Evolutionary conservation across 1,284 basidiomycete species (phyloP), one percentile per base, ranked within the genome.

Genomic region (Heterobasidion parviporum): DNA sequence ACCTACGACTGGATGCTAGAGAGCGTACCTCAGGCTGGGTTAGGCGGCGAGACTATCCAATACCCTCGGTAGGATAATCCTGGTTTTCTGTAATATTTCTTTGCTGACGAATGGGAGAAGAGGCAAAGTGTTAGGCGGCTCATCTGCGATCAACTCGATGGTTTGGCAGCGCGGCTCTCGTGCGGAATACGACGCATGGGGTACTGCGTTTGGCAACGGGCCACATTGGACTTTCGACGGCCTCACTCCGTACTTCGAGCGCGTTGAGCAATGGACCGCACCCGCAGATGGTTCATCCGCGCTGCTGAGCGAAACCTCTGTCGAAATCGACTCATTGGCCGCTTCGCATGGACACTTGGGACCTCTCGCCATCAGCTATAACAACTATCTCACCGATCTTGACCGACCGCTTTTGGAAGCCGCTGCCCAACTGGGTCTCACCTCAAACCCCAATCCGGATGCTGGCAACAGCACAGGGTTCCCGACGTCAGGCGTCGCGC

Each of bases 111-210:
- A 7, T 20, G 32, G 16, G 10, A 16, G 6, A 6, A 59, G 58
- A 35, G 58, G 58, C 12, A 59, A 59, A 18, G 58, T 59, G 18
- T 50, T 59, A 12, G 58, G 58, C n/a, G 58, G 58, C 8, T 59
- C 58, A 34, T 59, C 54, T 9, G 58, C 58, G 8, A 59, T 59
- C 35, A 59, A 59, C 44, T 53, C 50, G 15, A 55, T 59, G 58
- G 54, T 59, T 18, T 59, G 58, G 58, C 57, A 59, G 34, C 58
- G 57, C 9, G 58, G 54, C 8, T 59, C 58, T 8, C 47, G 53
- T 26, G 35, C 49, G 9, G 58, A 59, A 38, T 59, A 59, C 18
- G 58, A 59, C 18, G 38, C 47, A 18, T 59, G 58, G 58, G 57
- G 52, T 10, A 59, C 54, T 9, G 36, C 12, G 36, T 51, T 60